Evolutionary conservation across 1,139 yeast genomes (phyloP).

Genomic region (Sugiyamaella xylanicola): DNA sequence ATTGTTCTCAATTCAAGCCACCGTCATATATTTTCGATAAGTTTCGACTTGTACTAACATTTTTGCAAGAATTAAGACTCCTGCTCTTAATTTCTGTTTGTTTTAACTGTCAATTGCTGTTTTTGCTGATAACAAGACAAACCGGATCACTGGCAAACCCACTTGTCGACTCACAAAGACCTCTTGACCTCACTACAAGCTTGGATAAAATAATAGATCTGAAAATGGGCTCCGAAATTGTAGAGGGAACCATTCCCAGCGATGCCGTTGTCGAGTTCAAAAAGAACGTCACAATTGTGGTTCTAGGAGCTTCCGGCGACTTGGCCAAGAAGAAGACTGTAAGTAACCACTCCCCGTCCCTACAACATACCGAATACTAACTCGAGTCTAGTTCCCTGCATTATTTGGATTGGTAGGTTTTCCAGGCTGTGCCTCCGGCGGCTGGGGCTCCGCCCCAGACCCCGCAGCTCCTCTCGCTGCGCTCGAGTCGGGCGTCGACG

Average conservation of each 20-base stretch:
- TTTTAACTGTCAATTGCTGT: not conserved
- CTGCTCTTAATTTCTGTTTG: not conserved
- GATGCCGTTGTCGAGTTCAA: constrained; percentile 29
- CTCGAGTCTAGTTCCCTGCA: constrained; percentile 15
- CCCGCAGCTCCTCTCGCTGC: constrained; percentile 1
- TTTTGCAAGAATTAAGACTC: not conserved
- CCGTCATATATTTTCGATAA: not conserved
- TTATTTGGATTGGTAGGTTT: constrained; percentile 29
- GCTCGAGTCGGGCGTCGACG: not conserved
- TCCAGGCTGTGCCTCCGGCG: not conserved
- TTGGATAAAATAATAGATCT: not conserved
- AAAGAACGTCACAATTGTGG: constrained; percentile 71
- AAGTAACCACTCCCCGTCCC: constrained; percentile 56
- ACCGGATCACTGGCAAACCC: not conserved
- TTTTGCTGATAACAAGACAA: not conserved
- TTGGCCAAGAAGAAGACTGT: constrained; percentile 92
- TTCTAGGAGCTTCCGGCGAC: constrained; percentile 97
- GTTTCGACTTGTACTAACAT: not conserved
- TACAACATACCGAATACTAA: constrained; percentile 41
- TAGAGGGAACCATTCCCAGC: constrained; percentile 9
- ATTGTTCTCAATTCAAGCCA: constrained; percentile 1
- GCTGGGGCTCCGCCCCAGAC: constrained; percentile 6
- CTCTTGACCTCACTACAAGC: not conserved
- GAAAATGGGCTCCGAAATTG: constrained; percentile 13
- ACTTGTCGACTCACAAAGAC: not conserved